A percentile compares a stretch with the other conserved stretches of the same genome.
phyloP scores from a whole-genome alignment of 2,329 filamentous ascomycete species.

The Calycina marina region DNA sequence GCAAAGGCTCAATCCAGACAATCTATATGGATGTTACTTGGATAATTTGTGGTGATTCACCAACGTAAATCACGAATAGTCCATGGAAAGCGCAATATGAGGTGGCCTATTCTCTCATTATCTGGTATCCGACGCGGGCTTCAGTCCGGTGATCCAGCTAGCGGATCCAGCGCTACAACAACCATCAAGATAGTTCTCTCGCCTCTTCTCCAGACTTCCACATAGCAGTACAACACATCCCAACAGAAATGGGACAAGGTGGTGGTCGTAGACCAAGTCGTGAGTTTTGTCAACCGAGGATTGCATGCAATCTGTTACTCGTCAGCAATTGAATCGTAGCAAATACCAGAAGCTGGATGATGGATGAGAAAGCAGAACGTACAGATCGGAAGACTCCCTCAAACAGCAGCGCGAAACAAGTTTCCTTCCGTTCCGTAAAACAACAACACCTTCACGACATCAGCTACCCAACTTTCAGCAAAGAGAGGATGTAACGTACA shows the following conservation, averaged over 20 bases:
- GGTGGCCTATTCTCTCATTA: slow-evolving; percentile 25
- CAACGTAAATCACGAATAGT: too few species aligned
- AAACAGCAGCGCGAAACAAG: slow-evolving; percentile 16
- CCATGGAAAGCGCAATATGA: too few species aligned
- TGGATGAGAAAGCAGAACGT: background rate
- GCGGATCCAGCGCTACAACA: slow-evolving; percentile 14
- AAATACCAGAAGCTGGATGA: background rate
- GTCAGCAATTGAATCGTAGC: slow-evolving; percentile 7
- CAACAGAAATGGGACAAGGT: slow-evolving; percentile 20
- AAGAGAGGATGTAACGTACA: background rate
- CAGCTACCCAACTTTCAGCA: background rate
- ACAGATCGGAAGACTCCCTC: slow-evolving; percentile 1
- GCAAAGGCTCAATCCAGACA: too few species aligned
- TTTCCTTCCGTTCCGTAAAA: slow-evolving; percentile 9
- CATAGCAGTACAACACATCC: slow-evolving; percentile 22
- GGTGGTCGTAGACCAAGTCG: slow-evolving; percentile 21
- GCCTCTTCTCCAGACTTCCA: slow-evolving; percentile 13
- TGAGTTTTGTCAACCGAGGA: slow-evolving; percentile 8
- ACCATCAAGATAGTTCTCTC: slow-evolving; percentile 22
- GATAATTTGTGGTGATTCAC: too few species aligned
- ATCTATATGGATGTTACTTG: too few species aligned
- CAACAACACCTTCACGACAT: slow-evolving; percentile 15
- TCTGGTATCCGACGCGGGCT: slow-evolving; percentile 12
- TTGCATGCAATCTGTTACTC: background rate
- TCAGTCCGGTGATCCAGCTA: slow-evolving; percentile 19